Conservation (phyloP, 1,139 yeast species). For the Saccharomyces hybrid region DNA sequence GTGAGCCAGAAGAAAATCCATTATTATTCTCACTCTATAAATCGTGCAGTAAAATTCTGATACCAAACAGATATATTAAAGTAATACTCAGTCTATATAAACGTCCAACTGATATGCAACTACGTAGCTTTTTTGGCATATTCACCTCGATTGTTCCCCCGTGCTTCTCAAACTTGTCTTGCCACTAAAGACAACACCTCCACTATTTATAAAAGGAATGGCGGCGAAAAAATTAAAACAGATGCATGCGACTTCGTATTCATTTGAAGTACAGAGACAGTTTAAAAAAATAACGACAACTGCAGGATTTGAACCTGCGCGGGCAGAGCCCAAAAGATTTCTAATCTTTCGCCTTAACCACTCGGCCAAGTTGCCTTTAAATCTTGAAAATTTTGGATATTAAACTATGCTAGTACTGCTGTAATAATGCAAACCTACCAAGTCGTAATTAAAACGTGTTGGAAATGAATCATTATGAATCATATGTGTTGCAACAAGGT, state of each 20-base stretch:
- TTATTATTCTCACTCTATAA: background rate
- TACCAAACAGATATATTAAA: background rate
- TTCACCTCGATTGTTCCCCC: background rate
- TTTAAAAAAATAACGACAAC: conserved; percentile 29
- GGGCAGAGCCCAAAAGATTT: conserved; percentile 43
- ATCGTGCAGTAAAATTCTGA: background rate
- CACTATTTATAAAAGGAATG: background rate
- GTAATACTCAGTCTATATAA: background rate
- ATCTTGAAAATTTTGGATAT: background rate
- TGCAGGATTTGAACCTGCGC: conserved; percentile 36
- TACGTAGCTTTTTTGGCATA: background rate
- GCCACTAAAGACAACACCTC: background rate
- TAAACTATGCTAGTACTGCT: background rate
- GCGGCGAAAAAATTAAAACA: background rate
- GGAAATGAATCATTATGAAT: background rate
- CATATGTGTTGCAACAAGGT: background rate
- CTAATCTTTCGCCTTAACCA: conserved; percentile 50
- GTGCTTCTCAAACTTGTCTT: background rate
- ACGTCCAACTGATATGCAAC: background rate
- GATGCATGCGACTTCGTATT: background rate
- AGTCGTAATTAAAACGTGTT: background rate
- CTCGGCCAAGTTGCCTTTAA: conserved; percentile 43
- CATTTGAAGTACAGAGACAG: background rate
- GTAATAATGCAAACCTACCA: background rate
- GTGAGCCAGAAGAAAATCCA: background rate